These are phyloP conservation scores for Phytopythium litorale DNA, from an alignment of 352 stramenopile genomes.

Conservation along the genomic window DNA sequence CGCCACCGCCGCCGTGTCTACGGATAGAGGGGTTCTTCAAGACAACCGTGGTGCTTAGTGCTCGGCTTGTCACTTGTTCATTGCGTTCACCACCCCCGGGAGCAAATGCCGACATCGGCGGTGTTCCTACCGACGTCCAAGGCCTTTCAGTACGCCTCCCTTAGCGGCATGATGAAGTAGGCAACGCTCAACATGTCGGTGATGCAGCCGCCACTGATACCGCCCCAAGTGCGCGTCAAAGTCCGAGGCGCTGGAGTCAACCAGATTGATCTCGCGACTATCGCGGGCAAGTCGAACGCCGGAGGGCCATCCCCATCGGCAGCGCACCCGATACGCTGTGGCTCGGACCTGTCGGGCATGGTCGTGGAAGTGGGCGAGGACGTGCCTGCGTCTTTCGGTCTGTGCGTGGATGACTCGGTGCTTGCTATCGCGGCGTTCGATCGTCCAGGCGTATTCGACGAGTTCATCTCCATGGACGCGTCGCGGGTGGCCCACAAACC, in stretches of 20 bases:
- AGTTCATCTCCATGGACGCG: slow-evolving; percentile 24
- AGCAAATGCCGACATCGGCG: background rate
- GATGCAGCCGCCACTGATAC: slow-evolving; percentile 7
- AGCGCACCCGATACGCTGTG: slow-evolving; percentile 14
- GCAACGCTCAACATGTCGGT: slow-evolving; percentile 14
- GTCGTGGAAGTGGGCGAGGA: slow-evolving; percentile 17
- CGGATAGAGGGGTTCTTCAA: background rate
- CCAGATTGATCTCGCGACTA: slow-evolving; percentile 21
- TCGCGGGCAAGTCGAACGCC: slow-evolving; percentile 6
- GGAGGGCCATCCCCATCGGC: slow-evolving; percentile 7
- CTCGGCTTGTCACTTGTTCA: too few relatives aligned
- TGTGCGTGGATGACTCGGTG: slow-evolving; percentile 11
- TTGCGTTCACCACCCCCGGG: too few relatives aligned
- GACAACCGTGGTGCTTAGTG: too few relatives aligned
- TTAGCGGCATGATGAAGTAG: slow-evolving; percentile 12
- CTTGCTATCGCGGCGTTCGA: slow-evolving; percentile 12
- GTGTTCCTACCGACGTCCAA: slow-evolving; percentile 17
- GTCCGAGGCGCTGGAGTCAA: slow-evolving; percentile 19
- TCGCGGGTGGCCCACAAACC: slow-evolving; percentile 37
- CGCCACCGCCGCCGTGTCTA: too few relatives aligned
- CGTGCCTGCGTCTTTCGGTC: background rate
- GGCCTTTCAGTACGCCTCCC: slow-evolving; percentile 18
- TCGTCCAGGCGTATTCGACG: slow-evolving; percentile 19
- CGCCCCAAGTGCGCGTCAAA: slow-evolving; percentile 22
- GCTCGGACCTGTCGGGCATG: slow-evolving; percentile 18